phyloP scores from a whole-genome alignment of 352 stramenopile genomes.

The Phytophthora cactorum region DNA sequence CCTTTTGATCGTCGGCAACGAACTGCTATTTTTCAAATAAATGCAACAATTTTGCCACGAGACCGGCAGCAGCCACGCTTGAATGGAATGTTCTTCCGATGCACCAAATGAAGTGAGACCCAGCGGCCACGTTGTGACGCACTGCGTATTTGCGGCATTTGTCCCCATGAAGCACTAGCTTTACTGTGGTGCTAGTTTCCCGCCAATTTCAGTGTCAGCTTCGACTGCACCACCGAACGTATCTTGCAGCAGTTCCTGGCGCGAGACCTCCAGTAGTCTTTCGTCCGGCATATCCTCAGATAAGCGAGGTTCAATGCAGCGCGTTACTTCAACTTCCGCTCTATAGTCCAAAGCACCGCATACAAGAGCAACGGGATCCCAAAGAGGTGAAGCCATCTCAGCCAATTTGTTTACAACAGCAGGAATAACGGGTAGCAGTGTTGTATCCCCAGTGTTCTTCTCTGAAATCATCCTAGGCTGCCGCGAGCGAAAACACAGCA shows the following conservation, averaged over 20 bases:
- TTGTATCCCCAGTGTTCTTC: neutral
- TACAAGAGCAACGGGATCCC: neutral
- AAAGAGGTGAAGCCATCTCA: neutral
- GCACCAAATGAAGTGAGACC: too few relatives aligned
- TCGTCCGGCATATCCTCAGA: neutral
- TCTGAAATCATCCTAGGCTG: neutral
- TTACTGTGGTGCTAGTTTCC: neutral
- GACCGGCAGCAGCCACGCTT: too few relatives aligned
- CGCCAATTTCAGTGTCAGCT: neutral
- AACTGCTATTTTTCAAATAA: too few relatives aligned
- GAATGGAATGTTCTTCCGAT: too few relatives aligned
- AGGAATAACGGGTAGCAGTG: neutral
- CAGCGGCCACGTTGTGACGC: too few relatives aligned
- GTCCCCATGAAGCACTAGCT: too few relatives aligned
- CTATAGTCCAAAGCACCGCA: neutral
- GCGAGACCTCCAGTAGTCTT: neutral
- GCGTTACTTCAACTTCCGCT: neutral
- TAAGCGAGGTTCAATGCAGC: neutral
- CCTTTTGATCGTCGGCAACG: too few relatives aligned
- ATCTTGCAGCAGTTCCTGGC: neutral
- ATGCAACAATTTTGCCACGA: too few relatives aligned
- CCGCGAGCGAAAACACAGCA: neutral
- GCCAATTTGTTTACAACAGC: neutral
- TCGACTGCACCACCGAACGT: neutral
- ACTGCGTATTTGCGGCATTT: too few relatives aligned